These are phyloP conservation scores for Chalciporus pseudorubinellus DNA, from an alignment of 768 basidiomycete genomes.

Conservation along the genomic window DNA sequence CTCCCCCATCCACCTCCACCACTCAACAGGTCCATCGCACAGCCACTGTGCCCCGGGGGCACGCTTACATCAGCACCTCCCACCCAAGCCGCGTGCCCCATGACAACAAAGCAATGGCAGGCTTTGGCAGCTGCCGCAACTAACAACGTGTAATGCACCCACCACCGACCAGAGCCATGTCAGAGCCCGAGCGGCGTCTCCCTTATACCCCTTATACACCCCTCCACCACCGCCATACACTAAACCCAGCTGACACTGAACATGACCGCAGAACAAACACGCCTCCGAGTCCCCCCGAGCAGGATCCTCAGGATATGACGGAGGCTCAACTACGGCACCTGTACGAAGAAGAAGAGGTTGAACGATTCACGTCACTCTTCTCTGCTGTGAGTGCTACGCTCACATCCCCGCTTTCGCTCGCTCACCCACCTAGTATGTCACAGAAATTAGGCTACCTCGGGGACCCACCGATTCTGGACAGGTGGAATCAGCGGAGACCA, in stretches of 20 bases:
- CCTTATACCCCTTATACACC: background rate
- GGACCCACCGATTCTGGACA: conserved; percentile 23
- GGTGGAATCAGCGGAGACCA: conserved; percentile 17
- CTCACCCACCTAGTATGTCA: conserved; percentile 47
- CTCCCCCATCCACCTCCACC: too few species aligned
- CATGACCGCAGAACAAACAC: background rate
- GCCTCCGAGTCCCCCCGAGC: background rate
- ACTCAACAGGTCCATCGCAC: too few species aligned
- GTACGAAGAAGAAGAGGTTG: conserved; percentile 64
- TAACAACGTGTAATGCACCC: too few species aligned
- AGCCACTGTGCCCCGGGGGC: too few species aligned
- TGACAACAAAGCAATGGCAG: too few species aligned
- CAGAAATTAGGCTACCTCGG: conserved; percentile 46
- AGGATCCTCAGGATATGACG: conserved; percentile 34
- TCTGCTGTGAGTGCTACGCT: conserved; percentile 45
- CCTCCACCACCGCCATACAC: background rate
- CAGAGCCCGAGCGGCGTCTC: background rate
- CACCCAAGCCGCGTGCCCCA: too few species aligned
- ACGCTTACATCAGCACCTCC: too few species aligned
- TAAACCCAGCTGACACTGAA: background rate
- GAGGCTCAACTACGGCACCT: conserved; percentile 55
- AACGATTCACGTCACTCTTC: conserved; percentile 59
- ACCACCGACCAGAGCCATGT: background rate
- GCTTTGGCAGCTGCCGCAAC: too few species aligned
- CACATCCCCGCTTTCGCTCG: background rate